Evolutionary conservation across 495 filamentous ascomycete species (phyloP).

Genomic region (Collariella sp.): DNA sequence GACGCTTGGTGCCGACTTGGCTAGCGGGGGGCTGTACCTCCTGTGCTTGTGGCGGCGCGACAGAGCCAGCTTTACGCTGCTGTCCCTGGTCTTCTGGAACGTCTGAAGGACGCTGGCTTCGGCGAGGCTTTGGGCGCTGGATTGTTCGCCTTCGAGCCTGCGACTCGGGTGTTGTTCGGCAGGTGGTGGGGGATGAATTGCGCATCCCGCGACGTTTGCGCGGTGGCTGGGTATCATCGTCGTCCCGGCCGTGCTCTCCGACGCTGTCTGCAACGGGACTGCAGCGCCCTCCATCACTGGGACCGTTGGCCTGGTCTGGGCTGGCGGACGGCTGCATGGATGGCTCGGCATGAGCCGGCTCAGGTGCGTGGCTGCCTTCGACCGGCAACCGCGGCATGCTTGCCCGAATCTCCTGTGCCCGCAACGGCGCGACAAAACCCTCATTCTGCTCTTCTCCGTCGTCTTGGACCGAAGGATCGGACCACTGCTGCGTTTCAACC

Average conservation of each 20-base stretch:
- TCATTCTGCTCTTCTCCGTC: background rate
- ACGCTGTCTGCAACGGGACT: background rate
- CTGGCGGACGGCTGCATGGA: background rate
- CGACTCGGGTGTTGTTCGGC: background rate
- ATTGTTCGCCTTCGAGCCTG: background rate
- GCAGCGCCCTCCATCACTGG: background rate
- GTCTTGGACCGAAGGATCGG: background rate
- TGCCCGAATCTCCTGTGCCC: slow-evolving; percentile 4
- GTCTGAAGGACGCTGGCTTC: too few species aligned
- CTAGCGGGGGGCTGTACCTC: background rate
- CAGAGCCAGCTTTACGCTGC: too few species aligned
- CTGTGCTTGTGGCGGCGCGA: background rate
- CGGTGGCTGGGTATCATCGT: background rate
- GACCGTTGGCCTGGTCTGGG: background rate
- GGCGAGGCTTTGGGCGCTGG: too few species aligned
- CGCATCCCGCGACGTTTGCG: background rate
- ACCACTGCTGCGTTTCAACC: background rate
- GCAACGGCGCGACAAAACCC: background rate
- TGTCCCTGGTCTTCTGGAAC: too few species aligned
- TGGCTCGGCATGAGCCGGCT: slow-evolving; percentile 6
- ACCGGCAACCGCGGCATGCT: background rate
- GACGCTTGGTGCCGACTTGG: slow-evolving; percentile 1
- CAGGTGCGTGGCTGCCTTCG: background rate
- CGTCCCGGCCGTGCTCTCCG: background rate
- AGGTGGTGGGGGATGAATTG: background rate